These are phyloP conservation scores for Colletotrichum trifolii DNA, from an alignment of 2,329 filamentous ascomycete genomes.

Conservation along the genomic window DNA sequence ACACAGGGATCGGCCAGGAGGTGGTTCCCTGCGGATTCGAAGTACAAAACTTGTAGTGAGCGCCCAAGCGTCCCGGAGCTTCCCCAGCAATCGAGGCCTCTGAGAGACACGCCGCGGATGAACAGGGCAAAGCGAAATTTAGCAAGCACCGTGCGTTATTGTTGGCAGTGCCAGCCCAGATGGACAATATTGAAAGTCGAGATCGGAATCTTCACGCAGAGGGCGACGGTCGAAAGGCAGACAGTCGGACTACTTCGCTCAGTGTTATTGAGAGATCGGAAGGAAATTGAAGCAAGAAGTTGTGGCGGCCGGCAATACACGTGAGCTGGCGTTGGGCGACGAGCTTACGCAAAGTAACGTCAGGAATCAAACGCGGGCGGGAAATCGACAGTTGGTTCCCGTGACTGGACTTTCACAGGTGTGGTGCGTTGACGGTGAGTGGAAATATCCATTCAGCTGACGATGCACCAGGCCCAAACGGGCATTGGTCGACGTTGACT, in stretches of 20 bases:
- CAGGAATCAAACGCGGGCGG: not conserved
- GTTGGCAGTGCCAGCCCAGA: not conserved
- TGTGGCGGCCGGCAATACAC: conserved; percentile 1
- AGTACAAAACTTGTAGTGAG: not conserved
- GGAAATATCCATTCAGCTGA: conserved; percentile 6
- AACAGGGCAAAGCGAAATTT: conserved; percentile 4
- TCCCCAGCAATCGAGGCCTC: conserved; percentile 28
- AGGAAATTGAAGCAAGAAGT: conserved; percentile 10
- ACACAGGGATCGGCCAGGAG: conserved; percentile 17
- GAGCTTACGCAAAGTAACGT: no score
- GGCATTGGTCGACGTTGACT: not conserved
- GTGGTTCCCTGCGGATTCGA: conserved; percentile 11
- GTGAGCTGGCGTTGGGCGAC: no score
- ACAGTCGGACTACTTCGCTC: conserved; percentile 1
- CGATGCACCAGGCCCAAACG: conserved; percentile 6
- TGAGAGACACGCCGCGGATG: conserved; percentile 25
- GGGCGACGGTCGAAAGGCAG: no score
- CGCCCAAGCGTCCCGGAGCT: conserved; percentile 34
- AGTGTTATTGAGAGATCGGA: conserved; percentile 12
- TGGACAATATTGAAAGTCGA: not conserved
- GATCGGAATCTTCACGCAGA: not conserved
- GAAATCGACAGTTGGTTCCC: conserved; percentile 27
- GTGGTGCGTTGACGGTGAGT: not conserved
- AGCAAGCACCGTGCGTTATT: not conserved
- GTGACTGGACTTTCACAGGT: conserved; percentile 15